Percentiles rank a stretch among this genome's conserved stretches.
phyloP scores from a whole-genome alignment of 345 rosid species.

The Eucalyptus globulus region DNA sequence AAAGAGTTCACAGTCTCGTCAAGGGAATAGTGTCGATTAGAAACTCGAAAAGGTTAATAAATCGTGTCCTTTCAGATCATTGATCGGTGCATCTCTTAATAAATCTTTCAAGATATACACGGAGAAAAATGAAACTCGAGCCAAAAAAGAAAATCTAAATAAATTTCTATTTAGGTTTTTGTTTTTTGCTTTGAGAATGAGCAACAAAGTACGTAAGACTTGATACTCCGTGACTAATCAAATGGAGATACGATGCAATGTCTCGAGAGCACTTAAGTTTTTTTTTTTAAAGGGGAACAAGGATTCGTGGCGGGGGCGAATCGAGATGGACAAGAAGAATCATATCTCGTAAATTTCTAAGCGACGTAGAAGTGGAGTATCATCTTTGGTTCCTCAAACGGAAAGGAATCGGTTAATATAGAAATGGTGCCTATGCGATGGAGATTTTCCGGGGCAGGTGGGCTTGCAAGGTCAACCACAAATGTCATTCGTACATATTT shows the following conservation, averaged over 20 bases:
- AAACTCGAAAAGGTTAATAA: fast-evolving
- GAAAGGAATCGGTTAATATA: neutral
- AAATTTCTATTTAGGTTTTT: too few species aligned
- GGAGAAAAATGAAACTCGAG: fast-evolving
- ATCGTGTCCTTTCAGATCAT: fast-evolving
- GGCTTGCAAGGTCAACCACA: neutral
- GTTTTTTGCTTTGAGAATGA: neutral
- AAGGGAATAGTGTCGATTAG: too few species aligned
- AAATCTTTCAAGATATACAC: too few species aligned
- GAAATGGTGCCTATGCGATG: neutral
- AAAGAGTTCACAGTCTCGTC: fast-evolving
- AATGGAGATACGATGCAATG: neutral
- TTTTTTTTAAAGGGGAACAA: neutral
- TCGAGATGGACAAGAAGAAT: neutral
- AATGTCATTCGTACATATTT: neutral
- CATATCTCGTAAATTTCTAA: neutral
- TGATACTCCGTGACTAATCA: neutral
- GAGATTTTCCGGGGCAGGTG: neutral
- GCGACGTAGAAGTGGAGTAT: neutral
- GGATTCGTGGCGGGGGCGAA: neutral
- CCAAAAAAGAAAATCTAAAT: neutral
- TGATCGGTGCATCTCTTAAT: too few species aligned
- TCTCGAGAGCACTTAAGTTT: neutral
- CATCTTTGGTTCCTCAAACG: neutral
- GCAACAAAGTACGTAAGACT: neutral